A percentile compares a stretch with the other conserved stretches of the same genome.
These are phyloP conservation scores for Fusarium armeniacum DNA, from an alignment of 2,329 filamentous ascomycete genomes.

Conservation along the genomic window DNA sequence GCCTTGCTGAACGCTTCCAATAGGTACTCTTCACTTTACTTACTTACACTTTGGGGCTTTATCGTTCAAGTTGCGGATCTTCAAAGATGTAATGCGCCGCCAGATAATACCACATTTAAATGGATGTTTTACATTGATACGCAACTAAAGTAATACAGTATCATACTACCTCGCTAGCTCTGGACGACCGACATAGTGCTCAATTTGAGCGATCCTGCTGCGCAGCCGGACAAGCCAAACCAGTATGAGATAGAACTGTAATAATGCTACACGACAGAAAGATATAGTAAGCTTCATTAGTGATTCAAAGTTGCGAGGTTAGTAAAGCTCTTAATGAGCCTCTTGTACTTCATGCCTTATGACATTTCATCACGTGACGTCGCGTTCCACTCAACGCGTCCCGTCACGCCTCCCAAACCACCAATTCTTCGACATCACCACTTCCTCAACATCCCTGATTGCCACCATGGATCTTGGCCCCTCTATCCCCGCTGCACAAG, in stretches of 20 bases:
- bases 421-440: constrained; percentile 15
- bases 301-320: neutral
- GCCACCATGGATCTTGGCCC: constrained; percentile 23
- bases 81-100: no score
- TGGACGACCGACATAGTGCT: neutral
- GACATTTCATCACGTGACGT: constrained; percentile 43
- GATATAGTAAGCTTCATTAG: neutral
- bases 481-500: constrained; percentile 55
- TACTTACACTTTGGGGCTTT: no score
- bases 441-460: neutral
- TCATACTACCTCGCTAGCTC: neutral
- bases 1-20: no score
- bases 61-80: no score
- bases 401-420: constrained; percentile 23
- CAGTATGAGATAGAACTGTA: no score
- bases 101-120: no score
- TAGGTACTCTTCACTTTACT: no score
- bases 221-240: neutral
- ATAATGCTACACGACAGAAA: no score
- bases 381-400: constrained; percentile 49
- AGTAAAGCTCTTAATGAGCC: neutral
- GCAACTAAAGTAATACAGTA: neutral
- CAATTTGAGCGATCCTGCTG: neutral
- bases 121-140: neutral
- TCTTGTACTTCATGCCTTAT: neutral